Base-by-base conservation (phyloP, 257 asterid genomes). In the Capsicum baccatum region DNA sequence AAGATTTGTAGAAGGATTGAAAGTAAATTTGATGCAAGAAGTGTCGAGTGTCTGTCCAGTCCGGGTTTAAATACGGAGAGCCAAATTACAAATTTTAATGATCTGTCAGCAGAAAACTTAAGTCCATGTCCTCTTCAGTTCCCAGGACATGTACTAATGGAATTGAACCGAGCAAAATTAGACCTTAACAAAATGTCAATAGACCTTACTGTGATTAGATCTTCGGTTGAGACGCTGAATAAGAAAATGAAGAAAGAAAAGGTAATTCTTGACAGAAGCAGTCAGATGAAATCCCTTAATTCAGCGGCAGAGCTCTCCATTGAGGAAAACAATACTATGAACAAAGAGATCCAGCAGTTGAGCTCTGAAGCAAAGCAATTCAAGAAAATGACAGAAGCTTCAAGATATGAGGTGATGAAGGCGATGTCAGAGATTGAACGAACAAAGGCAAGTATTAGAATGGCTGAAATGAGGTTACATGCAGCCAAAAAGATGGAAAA, bases 401-500 rank as follows among this genome's bases (percentile, higher is more conserved):
- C 98, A 0, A 92, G 97, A 66, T 94, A 94, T 69, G 98, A 94
- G 89, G 97, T 96, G 26, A 92, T 94, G 93, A 91, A 87, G 84
- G 99, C 99, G 0, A 93, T 93, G 96, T 71, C 90, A 0, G 99
- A 96, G 93, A 96, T 96, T 4, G 98, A 96, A 62, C 83, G 90
- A 68, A 93, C 98, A 1, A 96, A 94, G 87, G 88, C 90, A 54
- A 94, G 97, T 82, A 96, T 96, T 5, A 89, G 81, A 62, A 93
- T 96, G 96, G 98, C 97, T 9, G 99, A 96, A 85, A 94, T 96
- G 99, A 92, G 99, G 83, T 54, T 94, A 33, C 89, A 88, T 56
- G 99, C 99, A 0, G 99, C 99, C 21, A 93, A 92, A 89, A 96
- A 96, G 78, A 94, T 96, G 97, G 98, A 94, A 71, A 97, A 96